A percentile compares a stretch with the other conserved stretches of the same genome.
These are phyloP conservation scores for Phytophthora pini DNA, from an alignment of 352 stramenopile genomes.

Conservation along the genomic window DNA sequence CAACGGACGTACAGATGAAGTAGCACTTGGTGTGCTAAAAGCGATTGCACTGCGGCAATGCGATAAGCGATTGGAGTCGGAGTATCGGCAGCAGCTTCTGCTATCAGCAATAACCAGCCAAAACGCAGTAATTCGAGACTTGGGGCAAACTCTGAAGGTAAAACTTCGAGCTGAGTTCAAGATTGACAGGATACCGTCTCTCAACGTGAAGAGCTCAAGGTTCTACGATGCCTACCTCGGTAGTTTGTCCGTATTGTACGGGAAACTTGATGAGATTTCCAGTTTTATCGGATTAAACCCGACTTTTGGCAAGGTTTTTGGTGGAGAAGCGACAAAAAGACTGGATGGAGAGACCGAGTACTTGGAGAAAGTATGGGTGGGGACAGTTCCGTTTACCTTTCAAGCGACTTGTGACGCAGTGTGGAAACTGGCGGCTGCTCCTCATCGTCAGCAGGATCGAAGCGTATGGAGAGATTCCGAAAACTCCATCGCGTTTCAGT, in stretches of 20 bases:
- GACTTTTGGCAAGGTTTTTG: neutral
- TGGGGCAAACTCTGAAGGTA: neutral
- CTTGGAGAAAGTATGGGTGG: neutral
- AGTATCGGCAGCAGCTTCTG: neutral
- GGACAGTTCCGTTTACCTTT: conserved; percentile 1
- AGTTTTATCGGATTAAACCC: neutral
- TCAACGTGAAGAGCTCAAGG: neutral
- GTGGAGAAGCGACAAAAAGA: neutral
- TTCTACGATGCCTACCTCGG: neutral
- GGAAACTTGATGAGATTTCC: neutral
- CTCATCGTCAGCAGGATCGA: neutral
- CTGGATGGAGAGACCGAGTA: conserved; percentile 1
- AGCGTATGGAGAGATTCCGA: neutral
- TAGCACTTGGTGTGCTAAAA: neutral
- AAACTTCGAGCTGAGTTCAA: neutral
- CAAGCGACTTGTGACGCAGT: neutral
- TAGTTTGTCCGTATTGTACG: conserved; percentile 1
- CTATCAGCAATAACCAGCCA: neutral
- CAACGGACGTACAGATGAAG: neutral
- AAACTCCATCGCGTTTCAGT: neutral
- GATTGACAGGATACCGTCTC: neutral
- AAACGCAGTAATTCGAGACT: neutral
- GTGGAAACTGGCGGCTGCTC: neutral
- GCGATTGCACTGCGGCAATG: neutral
- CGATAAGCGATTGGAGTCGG: neutral